Evolutionary conservation across 345 rosid species (phyloP).

Genomic region (Lenwebbia sp.): DNA sequence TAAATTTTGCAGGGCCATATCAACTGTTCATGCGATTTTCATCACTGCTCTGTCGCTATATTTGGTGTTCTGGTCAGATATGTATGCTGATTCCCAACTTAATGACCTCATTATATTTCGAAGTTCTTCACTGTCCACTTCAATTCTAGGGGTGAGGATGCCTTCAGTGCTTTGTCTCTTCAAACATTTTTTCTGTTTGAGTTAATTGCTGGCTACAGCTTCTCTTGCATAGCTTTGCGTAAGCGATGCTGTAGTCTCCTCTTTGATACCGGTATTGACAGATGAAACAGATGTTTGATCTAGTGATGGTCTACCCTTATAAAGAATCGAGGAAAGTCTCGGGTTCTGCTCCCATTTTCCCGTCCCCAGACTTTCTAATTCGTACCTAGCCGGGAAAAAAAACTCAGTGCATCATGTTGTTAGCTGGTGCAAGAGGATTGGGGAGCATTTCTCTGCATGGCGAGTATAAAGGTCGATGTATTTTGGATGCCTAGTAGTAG

Average conservation of each 20-base stretch:
- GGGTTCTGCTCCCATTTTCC: background rate
- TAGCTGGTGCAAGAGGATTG: background rate
- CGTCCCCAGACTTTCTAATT: background rate
- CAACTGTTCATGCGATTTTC: slow-evolving; percentile 56
- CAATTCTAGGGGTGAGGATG: slow-evolving; percentile 42
- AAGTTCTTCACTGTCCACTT: slow-evolving; percentile 39
- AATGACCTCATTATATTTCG: slow-evolving; percentile 30
- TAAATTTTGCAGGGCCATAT: slow-evolving; percentile 37
- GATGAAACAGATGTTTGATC: background rate
- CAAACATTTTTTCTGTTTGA: background rate
- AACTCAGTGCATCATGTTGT: background rate
- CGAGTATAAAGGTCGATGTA: background rate
- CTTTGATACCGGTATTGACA: background rate
- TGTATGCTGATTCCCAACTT: slow-evolving; percentile 25
- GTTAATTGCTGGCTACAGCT: background rate
- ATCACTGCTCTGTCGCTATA: slow-evolving; percentile 43
- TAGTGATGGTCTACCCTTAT: background rate
- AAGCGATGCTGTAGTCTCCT: background rate
- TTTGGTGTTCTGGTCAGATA: slow-evolving; percentile 52
- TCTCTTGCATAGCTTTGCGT: background rate
- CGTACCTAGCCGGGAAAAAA: background rate
- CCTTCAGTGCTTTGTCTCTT: background rate
- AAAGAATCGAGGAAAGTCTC: background rate
- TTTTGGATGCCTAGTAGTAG: background rate
- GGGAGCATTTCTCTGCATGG: background rate